Evolutionary conservation across 2,329 filamentous ascomycete species (phyloP), one percentile per base, ranked within the genome.

Genomic region (Macrophomina pseudophaseolina): DNA sequence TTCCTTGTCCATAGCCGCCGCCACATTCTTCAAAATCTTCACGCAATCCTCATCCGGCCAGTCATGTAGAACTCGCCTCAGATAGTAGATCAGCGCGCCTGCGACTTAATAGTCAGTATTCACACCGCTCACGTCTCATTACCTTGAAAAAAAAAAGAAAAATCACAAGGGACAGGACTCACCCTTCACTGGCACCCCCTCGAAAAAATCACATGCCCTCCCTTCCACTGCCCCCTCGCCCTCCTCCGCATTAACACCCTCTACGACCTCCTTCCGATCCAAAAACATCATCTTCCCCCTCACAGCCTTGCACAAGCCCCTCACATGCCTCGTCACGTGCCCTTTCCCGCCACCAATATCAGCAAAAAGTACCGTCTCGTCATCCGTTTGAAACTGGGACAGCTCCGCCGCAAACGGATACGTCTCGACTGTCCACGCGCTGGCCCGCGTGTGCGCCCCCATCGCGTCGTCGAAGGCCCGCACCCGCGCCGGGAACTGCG

Each of bases 121-220:
- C 12, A 23, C 23, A 2, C 23, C 23, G 23, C 23, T 23, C 23
- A 23, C 23, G 23, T 2, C 23, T 2, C 23, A 2, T 23, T 23
- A 1, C 23, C 23, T 23, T 23, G 23, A 23, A 23, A 23, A 0
- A 23, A 2, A 23, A 23, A 23, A 23, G 3, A 23, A 23, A 23
- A 1, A 9, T 23, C 11, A 11, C 11, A 38, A 35, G 12, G 1
- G 7, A 6, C 11, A 44, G n/a, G n/a, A 40, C 63, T 30, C 51
- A 35, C 72, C 74, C 46, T 70, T 35, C 8, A 79, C 69, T 6
- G 70, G 69, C 53, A 77, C 74, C 9, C 73, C 70, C 0, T 72
- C 74, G 67, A 74, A 76, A 49, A 79, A 73, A 62, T 79, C 75
- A 62, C 78, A 76, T 6, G 56, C 53, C 33, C 70, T 58, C 11